Evolutionary conservation across 2,329 filamentous ascomycete species (phyloP), one percentile per base, ranked within the genome.

Genomic region (Fusarium oxysporum): DNA sequence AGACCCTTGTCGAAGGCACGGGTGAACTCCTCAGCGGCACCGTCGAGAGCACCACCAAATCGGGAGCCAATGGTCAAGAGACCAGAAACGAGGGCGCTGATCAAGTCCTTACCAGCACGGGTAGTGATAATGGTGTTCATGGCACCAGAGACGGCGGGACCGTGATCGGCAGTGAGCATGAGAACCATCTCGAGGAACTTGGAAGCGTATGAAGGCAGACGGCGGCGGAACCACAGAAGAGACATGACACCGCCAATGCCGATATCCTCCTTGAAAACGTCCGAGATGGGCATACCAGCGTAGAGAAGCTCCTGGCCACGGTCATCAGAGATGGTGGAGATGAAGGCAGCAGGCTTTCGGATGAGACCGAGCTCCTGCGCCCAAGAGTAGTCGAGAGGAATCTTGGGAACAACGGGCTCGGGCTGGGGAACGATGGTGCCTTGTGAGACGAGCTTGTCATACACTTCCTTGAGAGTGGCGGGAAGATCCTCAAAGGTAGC

Each of bases 41-140:
- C 96, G 81, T 99, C 96, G 74, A 98, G 92, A 75, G 96, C 96
- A 92, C 96, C 96, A 90, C 96, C 96, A 84, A 99, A 99, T 73
- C 96, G 93, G 67, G 96, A 98, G 81, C 96, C 96, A 80, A 99
- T 99, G 79, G 96, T 99, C 82, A 99, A 88, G 61, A 99, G 93
- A 94, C 96, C 96, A 79, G 93, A 93, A 65, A 99, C 96, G 73
- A 99, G 90, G 53, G 96, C 93, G 80, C 92, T 95, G 88, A 99
- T 98, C 78, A 99, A 88, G 83, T 99, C 96, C 90, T 99, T 99
- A 84, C 96, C 96, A 73, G 96, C 96, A 93, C 96, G 94, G 68
- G 96, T 99, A 73, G 96, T 99, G 84, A 99, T 98, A 84, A 99
- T 99, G 83, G 96, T 99, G 92, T 99, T 99, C 96, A 99, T 99